These are phyloP conservation scores for Globisporangium cylindrosporum DNA, from an alignment of 352 stramenopile genomes.

Conservation along the genomic window DNA sequence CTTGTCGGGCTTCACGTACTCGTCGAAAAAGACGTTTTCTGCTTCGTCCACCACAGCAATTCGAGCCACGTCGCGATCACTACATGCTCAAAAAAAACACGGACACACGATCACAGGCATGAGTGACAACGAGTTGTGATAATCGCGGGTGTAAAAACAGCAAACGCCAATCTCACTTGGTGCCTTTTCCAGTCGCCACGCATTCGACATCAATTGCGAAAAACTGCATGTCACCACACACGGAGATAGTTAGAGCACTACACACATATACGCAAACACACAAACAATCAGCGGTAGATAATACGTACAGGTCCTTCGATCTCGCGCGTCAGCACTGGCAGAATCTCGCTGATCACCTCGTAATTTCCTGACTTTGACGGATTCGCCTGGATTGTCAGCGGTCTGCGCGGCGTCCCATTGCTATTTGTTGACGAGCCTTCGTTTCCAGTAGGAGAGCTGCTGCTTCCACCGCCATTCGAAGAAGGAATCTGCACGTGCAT, in stretches of 20 bases:
- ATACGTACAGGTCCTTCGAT: conserved; percentile 67
- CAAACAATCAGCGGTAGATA: neutral
- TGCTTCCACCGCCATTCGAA: neutral
- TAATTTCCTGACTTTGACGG: conserved; percentile 57
- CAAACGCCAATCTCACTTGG: conserved; percentile 31
- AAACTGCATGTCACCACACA: conserved; percentile 43
- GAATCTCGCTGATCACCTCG: conserved; percentile 74
- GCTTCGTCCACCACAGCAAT: conserved; percentile 89
- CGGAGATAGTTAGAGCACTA: neutral
- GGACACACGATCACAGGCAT: neutral
- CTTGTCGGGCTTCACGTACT: conserved; percentile 85
- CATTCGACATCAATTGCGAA: conserved; percentile 94
- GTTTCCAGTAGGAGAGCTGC: conserved; percentile 18
- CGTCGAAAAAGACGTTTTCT: conserved; percentile 83
- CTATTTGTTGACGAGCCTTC: conserved; percentile 1
- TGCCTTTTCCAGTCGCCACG: conserved; percentile 84
- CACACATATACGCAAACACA: neutral
- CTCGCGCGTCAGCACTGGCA: conserved; percentile 69
- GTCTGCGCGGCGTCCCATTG: conserved; percentile 22
- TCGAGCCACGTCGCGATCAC: conserved; percentile 86
- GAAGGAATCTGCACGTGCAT: conserved; percentile 16
- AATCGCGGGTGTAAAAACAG: neutral
- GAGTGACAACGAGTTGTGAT: neutral
- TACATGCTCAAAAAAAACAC: conserved; percentile 19
- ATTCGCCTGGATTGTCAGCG: conserved; percentile 68